Evolutionary conservation across 306 rosid species (phyloP), one percentile per base, ranked within the genome.

Genomic region (Sphenostylis stenocarpa): DNA sequence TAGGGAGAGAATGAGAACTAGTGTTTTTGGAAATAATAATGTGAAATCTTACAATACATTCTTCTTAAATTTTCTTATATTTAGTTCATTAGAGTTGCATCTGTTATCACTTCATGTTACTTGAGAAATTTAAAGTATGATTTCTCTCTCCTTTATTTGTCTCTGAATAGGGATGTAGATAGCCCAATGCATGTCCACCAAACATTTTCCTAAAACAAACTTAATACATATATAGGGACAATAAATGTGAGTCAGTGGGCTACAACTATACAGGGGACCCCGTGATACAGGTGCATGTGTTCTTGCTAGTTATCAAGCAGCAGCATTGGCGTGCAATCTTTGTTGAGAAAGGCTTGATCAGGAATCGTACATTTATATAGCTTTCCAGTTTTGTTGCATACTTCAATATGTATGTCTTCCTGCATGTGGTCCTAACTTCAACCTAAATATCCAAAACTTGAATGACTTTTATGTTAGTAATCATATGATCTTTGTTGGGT

Each of bases 391-490:
- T 58, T 48, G 39, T 69, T 68, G 80, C 70, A 72, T 72, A 58
- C 20, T 60, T 51, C 43, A 67, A 48, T 77, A 34, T 67, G 69
- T 66, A 33, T 66, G 68, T 72, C 75, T 61, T 29, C 53, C 3
- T 68, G 56, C 57, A 16, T 67, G 75, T 83, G 86, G 83, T 78
- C 86, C 82, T 66, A 76, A 51, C 44, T 70, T 55, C 47, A 31
- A 55, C 41, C 11, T 57, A 63, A 72, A 26, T 20, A 72, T 72
- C 67, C 62, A 8, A 65, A 13, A 33, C 57, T 44, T 58, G 39
- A 45, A 53, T 65, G 66, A 45, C 69, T 83, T 65, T 28, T 36
- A 24, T 49, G n/a, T 24, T 60, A 28, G 34, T 58, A 62, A 67
- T 68, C 73, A 73, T 62, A 28, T 67, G 67, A 57, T 48, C 51